These are phyloP conservation scores for Periconia macrospinosa DNA, from an alignment of 2,329 filamentous ascomycete species.

Conservation along the genomic window DNA sequence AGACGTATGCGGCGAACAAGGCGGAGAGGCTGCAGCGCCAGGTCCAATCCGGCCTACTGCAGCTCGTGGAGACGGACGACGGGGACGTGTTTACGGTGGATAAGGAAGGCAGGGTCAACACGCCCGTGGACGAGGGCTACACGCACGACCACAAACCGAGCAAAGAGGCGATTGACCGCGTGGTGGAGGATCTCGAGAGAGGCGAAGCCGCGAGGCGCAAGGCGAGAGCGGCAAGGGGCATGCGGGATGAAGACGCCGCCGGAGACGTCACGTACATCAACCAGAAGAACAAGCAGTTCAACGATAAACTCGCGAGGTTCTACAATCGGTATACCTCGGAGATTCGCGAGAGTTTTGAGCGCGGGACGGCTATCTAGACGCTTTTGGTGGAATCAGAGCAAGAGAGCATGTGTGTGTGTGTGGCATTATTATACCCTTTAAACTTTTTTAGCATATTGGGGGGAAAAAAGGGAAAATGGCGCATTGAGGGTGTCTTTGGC, in stretches of 20 bases:
- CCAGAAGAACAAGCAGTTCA: slow-evolving; percentile 99
- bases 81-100: slow-evolving; percentile 89
- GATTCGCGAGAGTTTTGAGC: slow-evolving; percentile 95
- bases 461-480: not conserved
- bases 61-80: slow-evolving; percentile 93
- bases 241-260: slow-evolving; percentile 76
- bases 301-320: slow-evolving; percentile 92
- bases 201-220: slow-evolving; percentile 85
- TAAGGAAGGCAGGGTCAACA: slow-evolving; percentile 87
- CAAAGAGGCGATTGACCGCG: slow-evolving; percentile 81
- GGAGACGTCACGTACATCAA: slow-evolving; percentile 98
- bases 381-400: not conserved
- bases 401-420: not conserved
- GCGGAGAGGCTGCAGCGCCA: slow-evolving; percentile 81
- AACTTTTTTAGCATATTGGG: not conserved
- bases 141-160: slow-evolving; percentile 86
- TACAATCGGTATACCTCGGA: slow-evolving; percentile 99
- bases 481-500: not conserved
- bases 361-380: slow-evolving; percentile 84
- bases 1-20: slow-evolving; percentile 86
- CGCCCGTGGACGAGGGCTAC: slow-evolving; percentile 77
- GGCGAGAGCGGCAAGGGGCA: slow-evolving; percentile 79
- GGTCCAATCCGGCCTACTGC: slow-evolving; percentile 79
- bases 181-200: slow-evolving; percentile 84
- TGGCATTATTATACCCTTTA: not conserved